Evolutionary conservation across 345 rosid species (phyloP).

Genomic region (Draba incana): DNA sequence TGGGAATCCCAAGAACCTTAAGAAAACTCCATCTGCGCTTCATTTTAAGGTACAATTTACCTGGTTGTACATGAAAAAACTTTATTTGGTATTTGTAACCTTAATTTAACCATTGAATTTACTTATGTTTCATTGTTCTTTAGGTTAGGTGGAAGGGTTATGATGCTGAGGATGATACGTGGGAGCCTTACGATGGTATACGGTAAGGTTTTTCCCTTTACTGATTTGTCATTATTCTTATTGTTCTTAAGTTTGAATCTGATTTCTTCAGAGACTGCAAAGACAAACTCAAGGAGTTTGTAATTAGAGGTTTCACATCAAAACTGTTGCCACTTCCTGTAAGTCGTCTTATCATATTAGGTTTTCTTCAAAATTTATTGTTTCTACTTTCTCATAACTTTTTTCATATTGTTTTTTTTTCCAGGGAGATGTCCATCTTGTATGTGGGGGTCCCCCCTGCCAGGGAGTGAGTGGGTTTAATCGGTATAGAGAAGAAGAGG

Average conservation of each 20-base stretch:
- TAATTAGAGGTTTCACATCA: slow-evolving; percentile 27
- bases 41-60: slow-evolving; percentile 23
- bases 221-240: not conserved
- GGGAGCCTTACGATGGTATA: slow-evolving; percentile 48
- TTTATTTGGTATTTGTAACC: not conserved
- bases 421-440: slow-evolving; percentile 39
- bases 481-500: slow-evolving; percentile 32
- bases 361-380: too few species aligned
- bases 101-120: not conserved
- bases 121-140: not conserved
- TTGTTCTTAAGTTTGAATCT: not conserved
- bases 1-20: slow-evolving; percentile 21
- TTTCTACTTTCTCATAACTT: too few species aligned
- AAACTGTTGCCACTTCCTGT: too few species aligned
- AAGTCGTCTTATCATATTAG: too few species aligned
- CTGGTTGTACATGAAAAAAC: too few species aligned
- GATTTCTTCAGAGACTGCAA: slow-evolving; percentile 30
- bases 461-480: slow-evolving; percentile 45
- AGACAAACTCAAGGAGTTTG: slow-evolving; percentile 43
- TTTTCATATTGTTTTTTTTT: not conserved
- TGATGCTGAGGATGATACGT: slow-evolving; percentile 41
- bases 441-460: slow-evolving; percentile 45
- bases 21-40: not conserved
- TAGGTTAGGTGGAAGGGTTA: slow-evolving; percentile 46
- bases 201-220: slow-evolving; percentile 23